Conservation (phyloP, 768 basidiomycete genomes). For the Leucocoprinus sp. region DNA sequence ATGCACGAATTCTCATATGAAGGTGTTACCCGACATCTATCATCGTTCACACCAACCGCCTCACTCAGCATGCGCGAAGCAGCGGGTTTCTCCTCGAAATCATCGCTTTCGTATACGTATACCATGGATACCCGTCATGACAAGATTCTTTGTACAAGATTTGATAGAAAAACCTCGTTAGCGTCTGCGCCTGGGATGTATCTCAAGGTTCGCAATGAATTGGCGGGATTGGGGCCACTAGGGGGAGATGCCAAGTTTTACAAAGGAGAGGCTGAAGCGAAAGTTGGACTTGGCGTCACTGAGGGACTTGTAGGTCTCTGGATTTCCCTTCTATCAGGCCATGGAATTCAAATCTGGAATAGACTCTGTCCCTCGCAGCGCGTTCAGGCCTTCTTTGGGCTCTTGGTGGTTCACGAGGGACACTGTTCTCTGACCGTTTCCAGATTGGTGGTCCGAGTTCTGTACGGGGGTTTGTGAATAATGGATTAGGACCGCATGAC, state of each 20-base stretch:
- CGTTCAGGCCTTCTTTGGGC: conserved; percentile 66
- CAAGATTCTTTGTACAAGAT: conserved; percentile 44
- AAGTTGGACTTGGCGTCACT: conserved; percentile 49
- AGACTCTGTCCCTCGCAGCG: conserved; percentile 73
- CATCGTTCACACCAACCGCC: conserved; percentile 62
- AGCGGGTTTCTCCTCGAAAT: conserved; percentile 77
- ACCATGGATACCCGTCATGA: conserved; percentile 72
- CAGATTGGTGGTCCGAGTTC: conserved; percentile 90
- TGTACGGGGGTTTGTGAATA: conserved; percentile 68
- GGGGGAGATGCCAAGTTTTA: conserved; percentile 75
- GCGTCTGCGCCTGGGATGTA: conserved; percentile 37
- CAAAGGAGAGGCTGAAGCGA: conserved; percentile 62
- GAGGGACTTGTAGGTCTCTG: conserved; percentile 46
- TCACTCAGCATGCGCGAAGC: conserved; percentile 83
- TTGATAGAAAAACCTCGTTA: not conserved
- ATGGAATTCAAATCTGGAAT: not conserved
- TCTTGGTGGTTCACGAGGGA: conserved; percentile 31
- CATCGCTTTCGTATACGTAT: conserved; percentile 74
- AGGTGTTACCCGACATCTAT: conserved; percentile 67
- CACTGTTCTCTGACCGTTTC: conserved; percentile 77
- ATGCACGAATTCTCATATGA: conserved; percentile 83
- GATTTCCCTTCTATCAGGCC: not conserved
- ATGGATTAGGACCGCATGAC: conserved; percentile 73
- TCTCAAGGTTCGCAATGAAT: conserved; percentile 54
- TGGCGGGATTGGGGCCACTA: conserved; percentile 50